phyloP scores from a whole-genome alignment of 2,329 filamentous ascomycete species.

The Aureobasidium namibiae region DNA sequence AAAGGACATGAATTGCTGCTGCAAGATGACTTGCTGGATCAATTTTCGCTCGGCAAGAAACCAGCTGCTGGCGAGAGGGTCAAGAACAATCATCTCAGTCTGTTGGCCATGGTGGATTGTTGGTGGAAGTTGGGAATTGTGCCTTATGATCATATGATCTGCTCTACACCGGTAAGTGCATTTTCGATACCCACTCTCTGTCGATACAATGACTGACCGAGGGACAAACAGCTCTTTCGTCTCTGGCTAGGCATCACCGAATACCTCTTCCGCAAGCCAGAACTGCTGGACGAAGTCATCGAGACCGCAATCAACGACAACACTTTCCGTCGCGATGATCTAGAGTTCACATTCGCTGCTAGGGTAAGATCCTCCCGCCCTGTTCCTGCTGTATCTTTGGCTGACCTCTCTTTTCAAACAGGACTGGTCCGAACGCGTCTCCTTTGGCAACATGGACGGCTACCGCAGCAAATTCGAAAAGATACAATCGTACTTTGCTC shows the following conservation, averaged over 20 bases:
- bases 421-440: constrained; percentile 93
- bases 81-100: constrained; percentile 86
- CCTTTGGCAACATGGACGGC: constrained; percentile 82
- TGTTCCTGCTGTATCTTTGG: background rate
- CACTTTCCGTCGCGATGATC: constrained; percentile 86
- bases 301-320: constrained; percentile 81
- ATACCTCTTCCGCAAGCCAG: constrained; percentile 79
- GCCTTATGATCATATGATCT: constrained; percentile 99
- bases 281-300: constrained; percentile 74
- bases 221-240: constrained; percentile 62
- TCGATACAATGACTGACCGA: background rate
- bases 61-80: constrained; percentile 54
- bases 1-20: constrained; percentile 62
- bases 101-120: constrained; percentile 96
- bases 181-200: too few relatives aligned
- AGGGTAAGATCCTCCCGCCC: constrained; percentile 38
- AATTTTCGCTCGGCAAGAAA: constrained; percentile 71
- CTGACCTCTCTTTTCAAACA: constrained; percentile 19
- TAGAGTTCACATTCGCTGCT: constrained; percentile 97
- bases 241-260: constrained; percentile 97
- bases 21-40: constrained; percentile 72
- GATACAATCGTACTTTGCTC: constrained; percentile 87
- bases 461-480: constrained; percentile 86
- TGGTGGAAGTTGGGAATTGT: constrained; percentile 92
- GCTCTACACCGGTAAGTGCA: constrained; percentile 72